These are phyloP conservation scores for Euphorbia schlechtendalii DNA, from an alignment of 441 rosid genomes.

Conservation along the genomic window DNA sequence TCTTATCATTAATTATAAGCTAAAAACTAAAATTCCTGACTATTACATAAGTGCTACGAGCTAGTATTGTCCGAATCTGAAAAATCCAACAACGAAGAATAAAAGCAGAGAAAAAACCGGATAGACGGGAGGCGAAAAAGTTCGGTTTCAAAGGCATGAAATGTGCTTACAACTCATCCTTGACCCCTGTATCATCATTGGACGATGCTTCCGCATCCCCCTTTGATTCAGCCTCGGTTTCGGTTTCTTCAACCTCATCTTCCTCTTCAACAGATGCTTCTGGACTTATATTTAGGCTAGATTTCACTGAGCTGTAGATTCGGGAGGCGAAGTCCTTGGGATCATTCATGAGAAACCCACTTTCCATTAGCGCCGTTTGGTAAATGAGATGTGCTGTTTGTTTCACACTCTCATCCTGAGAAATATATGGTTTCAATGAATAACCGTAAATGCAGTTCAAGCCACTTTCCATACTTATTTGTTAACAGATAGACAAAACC, in stretches of 20 bases:
- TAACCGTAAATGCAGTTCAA: too few relatives aligned
- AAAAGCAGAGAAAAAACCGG: too few relatives aligned
- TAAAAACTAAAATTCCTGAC: slow-evolving; percentile 23
- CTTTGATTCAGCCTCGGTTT: slow-evolving; percentile 32
- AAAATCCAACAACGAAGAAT: slow-evolving; percentile 15
- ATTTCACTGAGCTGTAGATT: slow-evolving; percentile 67
- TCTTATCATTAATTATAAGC: background rate
- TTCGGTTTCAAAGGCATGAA: too few relatives aligned
- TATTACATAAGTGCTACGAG: slow-evolving; percentile 18
- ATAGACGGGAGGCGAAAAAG: too few relatives aligned
- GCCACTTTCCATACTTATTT: too few relatives aligned
- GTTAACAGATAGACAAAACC: background rate
- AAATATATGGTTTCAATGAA: too few relatives aligned
- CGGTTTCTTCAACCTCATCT: slow-evolving; percentile 62
- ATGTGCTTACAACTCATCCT: slow-evolving; percentile 61
- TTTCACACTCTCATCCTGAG: slow-evolving; percentile 63
- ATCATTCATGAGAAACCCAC: slow-evolving; percentile 67
- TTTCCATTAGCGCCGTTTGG: slow-evolving; percentile 91
- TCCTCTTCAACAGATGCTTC: slow-evolving; percentile 80
- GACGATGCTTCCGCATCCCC: slow-evolving; percentile 14
- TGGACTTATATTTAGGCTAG: slow-evolving; percentile 61
- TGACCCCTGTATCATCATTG: slow-evolving; percentile 27
- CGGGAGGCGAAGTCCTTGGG: slow-evolving; percentile 83
- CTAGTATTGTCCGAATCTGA: slow-evolving; percentile 9
- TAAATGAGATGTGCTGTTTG: slow-evolving; percentile 80